Evolutionary conservation across 305 asterid species (phyloP).

Genomic region (Stenogyne calaminthoides): DNA sequence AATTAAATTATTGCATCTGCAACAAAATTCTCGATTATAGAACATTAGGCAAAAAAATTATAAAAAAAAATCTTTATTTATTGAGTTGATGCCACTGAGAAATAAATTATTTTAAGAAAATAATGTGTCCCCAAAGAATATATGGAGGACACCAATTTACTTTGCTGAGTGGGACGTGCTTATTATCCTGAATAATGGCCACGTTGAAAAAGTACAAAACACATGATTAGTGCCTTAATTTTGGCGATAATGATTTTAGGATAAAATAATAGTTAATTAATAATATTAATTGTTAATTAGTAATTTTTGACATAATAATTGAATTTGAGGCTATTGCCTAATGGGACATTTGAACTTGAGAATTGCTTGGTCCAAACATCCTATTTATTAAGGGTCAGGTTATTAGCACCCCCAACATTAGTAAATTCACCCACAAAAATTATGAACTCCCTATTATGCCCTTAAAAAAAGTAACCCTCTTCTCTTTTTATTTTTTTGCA

Average conservation of each 20-base stretch:
- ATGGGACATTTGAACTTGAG: not conserved
- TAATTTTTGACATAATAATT: not conserved
- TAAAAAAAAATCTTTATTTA: constrained; percentile 16
- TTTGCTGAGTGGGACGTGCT: constrained; percentile 15
- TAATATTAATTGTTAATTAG: not conserved
- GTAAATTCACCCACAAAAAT: no score
- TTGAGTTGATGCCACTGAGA: constrained; percentile 28
- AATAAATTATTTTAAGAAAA: not conserved
- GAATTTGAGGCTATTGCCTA: not conserved
- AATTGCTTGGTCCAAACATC: not conserved
- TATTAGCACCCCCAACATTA: no score
- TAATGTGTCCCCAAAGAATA: constrained; percentile 17
- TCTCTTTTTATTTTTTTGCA: no score
- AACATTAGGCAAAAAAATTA: not conserved
- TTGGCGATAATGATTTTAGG: not conserved
- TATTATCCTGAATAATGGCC: not conserved
- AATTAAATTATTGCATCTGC: no score
- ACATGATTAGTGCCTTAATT: constrained; percentile 27
- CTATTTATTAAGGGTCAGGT: no score
- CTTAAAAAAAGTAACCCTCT: no score
- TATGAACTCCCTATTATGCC: no score
- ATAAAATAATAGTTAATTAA: not conserved
- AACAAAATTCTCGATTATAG: not conserved
- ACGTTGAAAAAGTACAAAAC: constrained; percentile 8
- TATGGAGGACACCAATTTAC: constrained; percentile 24